A percentile compares a stretch with the other conserved stretches of the same genome.
phyloP scores from a whole-genome alignment of 2,329 filamentous ascomycete genomes.

The Lachnum nothofagi region DNA sequence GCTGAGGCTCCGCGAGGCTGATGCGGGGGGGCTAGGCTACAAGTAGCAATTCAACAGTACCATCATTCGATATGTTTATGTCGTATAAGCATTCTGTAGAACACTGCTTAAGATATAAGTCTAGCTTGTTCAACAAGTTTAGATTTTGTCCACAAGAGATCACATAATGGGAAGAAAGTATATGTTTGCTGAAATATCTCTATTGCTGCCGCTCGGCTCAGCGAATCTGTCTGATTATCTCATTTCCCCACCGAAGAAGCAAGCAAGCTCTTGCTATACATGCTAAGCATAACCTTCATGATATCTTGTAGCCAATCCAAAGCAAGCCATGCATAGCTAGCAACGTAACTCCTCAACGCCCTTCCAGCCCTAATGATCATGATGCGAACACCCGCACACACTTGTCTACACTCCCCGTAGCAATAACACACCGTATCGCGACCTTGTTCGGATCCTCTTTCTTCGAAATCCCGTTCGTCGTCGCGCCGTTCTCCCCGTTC shows the following conservation, averaged over 20 bases:
- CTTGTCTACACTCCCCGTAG: slow-evolving; percentile 79
- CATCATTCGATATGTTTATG: no score
- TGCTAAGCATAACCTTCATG: slow-evolving; percentile 29
- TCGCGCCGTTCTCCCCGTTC: slow-evolving; percentile 41
- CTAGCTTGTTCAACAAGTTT: no score
- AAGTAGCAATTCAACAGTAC: no score
- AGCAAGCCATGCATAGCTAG: slow-evolving; percentile 14
- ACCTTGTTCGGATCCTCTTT: slow-evolving; percentile 45
- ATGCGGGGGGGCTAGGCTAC: no score
- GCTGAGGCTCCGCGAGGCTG: background rate
- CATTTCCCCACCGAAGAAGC: slow-evolving; percentile 10
- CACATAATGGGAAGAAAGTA: background rate
- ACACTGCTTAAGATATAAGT: no score
- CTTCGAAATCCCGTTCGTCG: slow-evolving; percentile 46
- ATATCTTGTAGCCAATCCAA: slow-evolving; percentile 24
- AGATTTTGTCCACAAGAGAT: background rate
- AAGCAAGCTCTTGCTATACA: slow-evolving; percentile 21
- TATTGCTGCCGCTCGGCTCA: background rate
- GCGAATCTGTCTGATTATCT: slow-evolving; percentile 10
- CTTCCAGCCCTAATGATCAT: slow-evolving; percentile 21
- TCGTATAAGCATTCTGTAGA: no score
- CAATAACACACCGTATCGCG: slow-evolving; percentile 77
- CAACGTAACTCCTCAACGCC: slow-evolving; percentile 21
- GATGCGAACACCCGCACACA: slow-evolving; percentile 72
- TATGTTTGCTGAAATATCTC: background rate